These are phyloP conservation scores for Agaricus sinodeliciosus DNA, from an alignment of 768 basidiomycete genomes.

Conservation along the genomic window DNA sequence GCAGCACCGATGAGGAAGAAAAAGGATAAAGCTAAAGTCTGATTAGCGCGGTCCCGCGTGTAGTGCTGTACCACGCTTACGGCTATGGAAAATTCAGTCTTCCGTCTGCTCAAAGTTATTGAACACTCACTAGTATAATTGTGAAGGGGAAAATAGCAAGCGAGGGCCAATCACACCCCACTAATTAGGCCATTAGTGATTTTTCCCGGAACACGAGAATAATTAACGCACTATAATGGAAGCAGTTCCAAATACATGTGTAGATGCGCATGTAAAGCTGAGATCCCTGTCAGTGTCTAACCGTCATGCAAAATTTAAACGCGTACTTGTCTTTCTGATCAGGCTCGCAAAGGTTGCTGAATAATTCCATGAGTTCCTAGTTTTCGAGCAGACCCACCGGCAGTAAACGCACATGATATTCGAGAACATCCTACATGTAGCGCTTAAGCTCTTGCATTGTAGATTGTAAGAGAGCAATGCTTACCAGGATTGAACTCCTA, in stretches of 20 bases:
- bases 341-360: constrained; percentile 39
- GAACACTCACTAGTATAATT: constrained; percentile 49
- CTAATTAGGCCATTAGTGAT: constrained; percentile 15
- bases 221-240: constrained; percentile 52
- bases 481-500: constrained; percentile 60
- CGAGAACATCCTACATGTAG: constrained; percentile 46
- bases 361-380: background rate
- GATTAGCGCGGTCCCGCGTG: constrained; percentile 3
- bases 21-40: constrained; percentile 41
- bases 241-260: constrained; percentile 44
- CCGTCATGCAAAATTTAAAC: background rate
- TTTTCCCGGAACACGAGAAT: background rate
- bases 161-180: constrained; percentile 68
- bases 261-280: constrained; percentile 46
- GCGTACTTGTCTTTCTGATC: constrained; percentile 37
- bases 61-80: constrained; percentile 8
- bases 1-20: constrained; percentile 73
- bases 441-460: background rate
- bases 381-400: background rate
- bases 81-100: constrained; percentile 12
- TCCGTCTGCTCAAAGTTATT: background rate
- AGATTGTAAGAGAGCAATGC: constrained; percentile 8
- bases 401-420: constrained; percentile 41
- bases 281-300: background rate
- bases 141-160: constrained; percentile 46